Evolutionary conservation across 176 grass and related monocot species (phyloP).

Genomic region (Bolboschoenus planiculmis): DNA sequence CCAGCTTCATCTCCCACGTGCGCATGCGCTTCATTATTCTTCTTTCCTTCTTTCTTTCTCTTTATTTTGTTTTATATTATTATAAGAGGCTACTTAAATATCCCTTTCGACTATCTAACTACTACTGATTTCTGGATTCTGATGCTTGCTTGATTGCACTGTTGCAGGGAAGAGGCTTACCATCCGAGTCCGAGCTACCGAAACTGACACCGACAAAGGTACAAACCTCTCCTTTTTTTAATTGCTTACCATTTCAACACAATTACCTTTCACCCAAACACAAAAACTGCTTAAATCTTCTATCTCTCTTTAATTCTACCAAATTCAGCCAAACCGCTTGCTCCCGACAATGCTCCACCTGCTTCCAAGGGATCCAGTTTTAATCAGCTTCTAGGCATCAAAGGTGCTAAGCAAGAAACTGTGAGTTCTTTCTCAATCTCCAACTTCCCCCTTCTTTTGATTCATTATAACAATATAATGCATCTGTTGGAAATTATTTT

Average conservation of each 20-base stretch:
- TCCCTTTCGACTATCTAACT: neutral
- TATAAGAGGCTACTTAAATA: too few relatives aligned
- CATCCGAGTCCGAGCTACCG: neutral
- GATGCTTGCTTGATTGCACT: neutral
- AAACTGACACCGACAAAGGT: conserved; percentile 10
- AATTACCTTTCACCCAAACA: too few relatives aligned
- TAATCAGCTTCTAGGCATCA: conserved; percentile 96
- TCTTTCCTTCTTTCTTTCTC: neutral
- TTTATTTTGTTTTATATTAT: neutral
- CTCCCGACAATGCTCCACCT: conserved; percentile 48
- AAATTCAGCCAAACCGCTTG: conserved; percentile 42
- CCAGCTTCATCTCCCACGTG: neutral
- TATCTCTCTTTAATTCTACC: neutral
- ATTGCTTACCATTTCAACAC: too few relatives aligned
- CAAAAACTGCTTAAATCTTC: too few relatives aligned
- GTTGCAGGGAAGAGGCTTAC: conserved; percentile 11
- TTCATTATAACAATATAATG: too few relatives aligned
- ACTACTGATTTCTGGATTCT: neutral
- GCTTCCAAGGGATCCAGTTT: conserved; percentile 58
- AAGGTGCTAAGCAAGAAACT: conserved; percentile 74
- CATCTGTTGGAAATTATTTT: too few relatives aligned
- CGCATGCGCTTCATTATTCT: neutral
- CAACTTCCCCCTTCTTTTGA: neutral
- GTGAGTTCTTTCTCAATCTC: conserved; percentile 33
- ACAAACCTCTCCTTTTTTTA: too few relatives aligned